These are phyloP conservation scores for Suhomyces guaymorum DNA, from an alignment of 1,139 yeast genomes.

Conservation along the genomic window DNA sequence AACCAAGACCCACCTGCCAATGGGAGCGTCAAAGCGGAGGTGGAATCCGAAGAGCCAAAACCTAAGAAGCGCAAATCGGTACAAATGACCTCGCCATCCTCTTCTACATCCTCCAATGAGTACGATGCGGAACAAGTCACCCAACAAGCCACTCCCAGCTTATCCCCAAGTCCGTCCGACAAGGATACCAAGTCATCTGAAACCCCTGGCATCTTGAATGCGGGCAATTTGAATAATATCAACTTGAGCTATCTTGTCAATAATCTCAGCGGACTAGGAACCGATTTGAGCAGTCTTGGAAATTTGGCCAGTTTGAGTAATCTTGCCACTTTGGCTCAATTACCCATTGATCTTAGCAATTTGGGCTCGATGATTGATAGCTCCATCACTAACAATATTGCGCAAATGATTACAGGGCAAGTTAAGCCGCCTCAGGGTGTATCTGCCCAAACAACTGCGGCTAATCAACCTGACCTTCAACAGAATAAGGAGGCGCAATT, in stretches of 20 bases:
- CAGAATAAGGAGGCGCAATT: neutral
- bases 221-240: slow-evolving; percentile 48
- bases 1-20: slow-evolving; percentile 14
- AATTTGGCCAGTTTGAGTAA: slow-evolving; percentile 43
- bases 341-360: slow-evolving; percentile 44
- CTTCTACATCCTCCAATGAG: slow-evolving; percentile 7
- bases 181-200: slow-evolving; percentile 1
- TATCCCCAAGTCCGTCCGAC: slow-evolving; percentile 17
- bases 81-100: slow-evolving; percentile 7
- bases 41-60: slow-evolving; percentile 3
- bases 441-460: neutral
- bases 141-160: slow-evolving; percentile 17
- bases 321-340: slow-evolving; percentile 47
- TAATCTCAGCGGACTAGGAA: slow-evolving; percentile 38
- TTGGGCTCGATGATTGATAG: slow-evolving; percentile 33
- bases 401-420: slow-evolving; percentile 4
- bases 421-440: neutral
- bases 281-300: slow-evolving; percentile 39
- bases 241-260: slow-evolving; percentile 48
- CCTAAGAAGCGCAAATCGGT: slow-evolving; percentile 12
- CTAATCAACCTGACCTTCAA: no score
- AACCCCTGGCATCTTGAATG: slow-evolving; percentile 29
- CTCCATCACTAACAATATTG: slow-evolving; percentile 9
- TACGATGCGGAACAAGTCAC: slow-evolving; percentile 8
- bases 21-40: slow-evolving; percentile 9